A percentile compares a stretch with the other conserved stretches of the same genome.
phyloP scores from a whole-genome alignment of 2,329 filamentous ascomycete genomes.

The Exophiala aquamarina region DNA sequence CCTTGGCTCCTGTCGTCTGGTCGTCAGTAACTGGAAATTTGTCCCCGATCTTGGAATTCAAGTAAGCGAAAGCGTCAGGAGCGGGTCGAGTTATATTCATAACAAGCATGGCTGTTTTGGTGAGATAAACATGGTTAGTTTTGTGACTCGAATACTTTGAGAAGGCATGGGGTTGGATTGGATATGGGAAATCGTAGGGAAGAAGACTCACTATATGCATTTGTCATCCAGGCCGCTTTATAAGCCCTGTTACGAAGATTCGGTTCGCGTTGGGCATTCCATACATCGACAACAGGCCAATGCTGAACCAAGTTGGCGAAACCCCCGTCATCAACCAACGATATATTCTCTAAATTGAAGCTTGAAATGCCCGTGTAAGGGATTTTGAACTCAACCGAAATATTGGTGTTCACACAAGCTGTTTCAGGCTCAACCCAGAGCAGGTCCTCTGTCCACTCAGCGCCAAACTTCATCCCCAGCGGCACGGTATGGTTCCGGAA shows the following conservation, averaged over 20 bases:
- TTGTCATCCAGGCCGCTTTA: conserved; percentile 45
- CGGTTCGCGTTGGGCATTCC: conserved; percentile 36
- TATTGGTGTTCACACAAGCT: conserved; percentile 40
- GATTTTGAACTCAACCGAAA: conserved; percentile 43
- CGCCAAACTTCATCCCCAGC: conserved; percentile 42
- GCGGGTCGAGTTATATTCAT: conserved; percentile 40
- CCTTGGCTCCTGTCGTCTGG: conserved; percentile 5
- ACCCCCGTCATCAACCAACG: conserved; percentile 45
- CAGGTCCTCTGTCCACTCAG: conserved; percentile 48
- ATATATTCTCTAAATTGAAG: conserved; percentile 26
- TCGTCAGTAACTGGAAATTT: conserved; percentile 30
- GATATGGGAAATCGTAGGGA: background rate
- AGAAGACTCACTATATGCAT: conserved; percentile 30
- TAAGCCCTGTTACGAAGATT: conserved; percentile 43
- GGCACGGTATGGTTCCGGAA: conserved; percentile 48
- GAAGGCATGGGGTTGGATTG: no score
- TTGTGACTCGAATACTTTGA: no score
- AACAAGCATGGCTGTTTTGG: conserved; percentile 32
- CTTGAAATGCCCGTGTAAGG: conserved; percentile 10
- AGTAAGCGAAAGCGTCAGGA: conserved; percentile 34
- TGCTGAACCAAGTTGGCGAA: conserved; percentile 41
- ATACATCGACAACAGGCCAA: conserved; percentile 34
- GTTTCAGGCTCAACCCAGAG: conserved; percentile 50
- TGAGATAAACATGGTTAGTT: no score
- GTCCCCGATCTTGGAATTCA: conserved; percentile 39